Conservation (phyloP, 2,329 filamentous ascomycete genomes). For the Chrysoporthe austroafricana region DNA sequence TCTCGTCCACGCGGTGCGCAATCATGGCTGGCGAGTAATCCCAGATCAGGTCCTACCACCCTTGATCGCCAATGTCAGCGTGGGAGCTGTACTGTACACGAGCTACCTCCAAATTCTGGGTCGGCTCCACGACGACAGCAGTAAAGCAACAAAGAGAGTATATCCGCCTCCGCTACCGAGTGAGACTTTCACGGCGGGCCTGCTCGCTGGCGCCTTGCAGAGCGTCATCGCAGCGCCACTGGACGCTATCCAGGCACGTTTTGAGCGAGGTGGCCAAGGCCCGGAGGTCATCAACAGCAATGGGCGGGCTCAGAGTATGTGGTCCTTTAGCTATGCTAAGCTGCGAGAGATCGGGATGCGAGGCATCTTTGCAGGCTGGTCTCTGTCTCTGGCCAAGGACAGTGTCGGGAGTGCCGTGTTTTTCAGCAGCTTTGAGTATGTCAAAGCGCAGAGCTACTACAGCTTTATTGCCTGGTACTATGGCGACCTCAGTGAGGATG, state of each 20-base stretch:
- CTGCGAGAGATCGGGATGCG: constrained; percentile 72
- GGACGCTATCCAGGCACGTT: constrained; percentile 75
- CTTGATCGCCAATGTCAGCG: constrained; percentile 72
- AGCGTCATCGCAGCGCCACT: constrained; percentile 74
- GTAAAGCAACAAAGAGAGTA: constrained; percentile 59
- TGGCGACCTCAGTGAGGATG: constrained; percentile 57
- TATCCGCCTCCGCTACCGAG: constrained; percentile 69
- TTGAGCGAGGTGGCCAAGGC: constrained; percentile 49
- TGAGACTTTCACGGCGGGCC: constrained; percentile 71
- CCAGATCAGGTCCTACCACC: constrained; percentile 79
- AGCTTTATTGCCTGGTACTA: constrained; percentile 73
- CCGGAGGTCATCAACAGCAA: constrained; percentile 43
- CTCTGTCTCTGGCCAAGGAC: constrained; percentile 70
- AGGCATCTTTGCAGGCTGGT: constrained; percentile 76
- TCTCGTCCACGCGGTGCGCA: constrained; percentile 66
- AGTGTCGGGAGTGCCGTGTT: constrained; percentile 71
- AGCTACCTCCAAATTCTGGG: constrained; percentile 74
- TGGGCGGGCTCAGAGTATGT: constrained; percentile 64
- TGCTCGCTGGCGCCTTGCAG: constrained; percentile 71
- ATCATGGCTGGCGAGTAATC: constrained; percentile 75
- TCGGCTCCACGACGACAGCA: constrained; percentile 66
- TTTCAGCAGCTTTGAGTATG: constrained; percentile 75
- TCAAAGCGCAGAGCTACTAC: constrained; percentile 77
- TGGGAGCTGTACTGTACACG: constrained; percentile 76
- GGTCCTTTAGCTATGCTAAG: constrained; percentile 70